Evolutionary conservation across 371 early-diverging fungal genomes (phyloP), one percentile per base, ranked within the genome.

Genomic region (Pancytospora philotis): DNA sequence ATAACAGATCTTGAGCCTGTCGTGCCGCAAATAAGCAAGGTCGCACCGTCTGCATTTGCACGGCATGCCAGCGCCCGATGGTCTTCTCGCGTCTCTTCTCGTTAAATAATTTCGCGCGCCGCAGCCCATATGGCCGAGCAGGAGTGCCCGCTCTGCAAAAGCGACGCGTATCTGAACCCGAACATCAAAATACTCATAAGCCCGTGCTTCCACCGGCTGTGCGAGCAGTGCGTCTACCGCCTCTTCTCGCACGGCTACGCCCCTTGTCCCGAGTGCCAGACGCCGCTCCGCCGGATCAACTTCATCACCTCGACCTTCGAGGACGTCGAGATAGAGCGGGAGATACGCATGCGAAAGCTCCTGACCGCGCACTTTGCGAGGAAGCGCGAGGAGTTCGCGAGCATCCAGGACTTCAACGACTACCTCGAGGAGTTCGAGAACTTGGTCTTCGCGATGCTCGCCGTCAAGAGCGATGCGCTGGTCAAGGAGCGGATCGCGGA

Each of bases 141-240:
- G 66, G 83, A 84, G 32, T 97, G 95, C 70, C 97, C 93, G 25
- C 88, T 91, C 2, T 97, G 96, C 81, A 88, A 88, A 72, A 88
- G 88, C 68, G 89, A 90, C 75, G 85, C 90, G 56, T 94, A 91
- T 81, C 84, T 95, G 48, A 92, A 91, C 70, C 91, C 90, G 13
- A 85, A 85, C 69, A 86, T 95, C 82, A 87, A 87, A 73, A 84
- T 97, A 27, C 85, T 90, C 37, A 92, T 93, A 22, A 88, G 90
- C 50, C 91, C 93, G 19, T 97, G 98, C 79, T 93, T 90, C 76
- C 96, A 97, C 83, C 92, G 89, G 80, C 88, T 94, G 89, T 90
- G 84, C 66, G 83, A 80, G 35, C 58, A 66, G 31, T 82, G 82
- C 60, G 58, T 82, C 1, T 49, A 60, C 30, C 50, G 75, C 36